Evolutionary conservation across 352 stramenopile genomes (phyloP), one percentile per base, ranked within the genome.

Genomic region (Phytophthora fragariaefolia): DNA sequence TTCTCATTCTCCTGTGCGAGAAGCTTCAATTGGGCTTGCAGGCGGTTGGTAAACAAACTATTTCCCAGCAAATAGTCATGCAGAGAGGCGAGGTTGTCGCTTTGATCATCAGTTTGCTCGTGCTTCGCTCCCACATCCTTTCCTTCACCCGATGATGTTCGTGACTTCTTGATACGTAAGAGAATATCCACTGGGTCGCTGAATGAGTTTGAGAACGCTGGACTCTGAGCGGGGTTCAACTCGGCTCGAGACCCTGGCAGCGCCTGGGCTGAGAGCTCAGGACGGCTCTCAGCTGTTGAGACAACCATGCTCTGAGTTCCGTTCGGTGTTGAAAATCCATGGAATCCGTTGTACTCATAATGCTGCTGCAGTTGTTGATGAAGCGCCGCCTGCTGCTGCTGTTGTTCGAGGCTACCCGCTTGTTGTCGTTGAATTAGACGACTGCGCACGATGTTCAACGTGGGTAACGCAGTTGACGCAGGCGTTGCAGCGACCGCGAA

Each of bases 181-280:
- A 92, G 51, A 45, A 92, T 90, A 38, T 91, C 82, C n/a, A 92
- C 84, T 1, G 84, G 84, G 50, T 92, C 84, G 46, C 74, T 91
- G 49, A 90, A 89, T 2, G 83, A 89, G 48, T 81, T 86, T 22
- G 67, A 76, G 43, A 87, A 87, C 28, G 66, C 67, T 48, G 66
- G 49, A 28, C 54, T 79, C 48, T 67, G 58, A 8, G 22, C 61
- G 53, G 61, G 43, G 27, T 66, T 73, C 18, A 60, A 28, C 30
- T 79, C 60, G 15, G 57, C 32, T 64, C 70, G 65, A 65, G 56
- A 7, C 23, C 61, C 55, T 20, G 53, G 40, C 20, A 76, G 18
- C 13, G 61, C 38, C 28, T 69, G 45, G 12, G 53, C 40, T 40
- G 79, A 51, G 34, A 69, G 15, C 23, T 77, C 75, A 13, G 75